These are phyloP conservation scores for Phytophthora pseudosyringae DNA, from an alignment of 352 stramenopile genomes.

Conservation along the genomic window DNA sequence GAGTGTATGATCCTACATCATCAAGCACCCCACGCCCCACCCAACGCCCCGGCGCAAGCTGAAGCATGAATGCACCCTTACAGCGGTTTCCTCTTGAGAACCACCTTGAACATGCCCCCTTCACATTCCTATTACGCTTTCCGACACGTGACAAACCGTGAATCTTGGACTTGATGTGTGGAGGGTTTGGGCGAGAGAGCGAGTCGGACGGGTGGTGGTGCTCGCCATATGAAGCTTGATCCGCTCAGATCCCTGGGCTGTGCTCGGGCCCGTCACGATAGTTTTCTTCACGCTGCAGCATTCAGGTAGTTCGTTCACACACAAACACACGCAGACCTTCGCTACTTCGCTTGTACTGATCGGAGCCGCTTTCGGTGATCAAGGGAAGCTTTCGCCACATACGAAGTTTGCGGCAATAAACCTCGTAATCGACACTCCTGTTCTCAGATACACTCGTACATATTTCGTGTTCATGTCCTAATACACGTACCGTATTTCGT, in stretches of 20 bases:
- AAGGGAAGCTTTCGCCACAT: not conserved
- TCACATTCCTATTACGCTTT: conserved; percentile 27
- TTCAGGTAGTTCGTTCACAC: no score
- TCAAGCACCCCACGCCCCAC: no score
- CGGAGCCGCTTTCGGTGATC: no score
- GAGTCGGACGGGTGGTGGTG: conserved; percentile 5
- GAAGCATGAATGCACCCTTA: not conserved
- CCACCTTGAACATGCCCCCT: not conserved
- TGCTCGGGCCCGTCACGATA: no score
- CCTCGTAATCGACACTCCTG: not conserved
- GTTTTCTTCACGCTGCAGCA: no score
- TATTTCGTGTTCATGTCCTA: conserved; percentile 7
- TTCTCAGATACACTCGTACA: no score
- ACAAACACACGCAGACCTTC: no score
- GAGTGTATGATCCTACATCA: no score
- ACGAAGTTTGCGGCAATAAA: not conserved
- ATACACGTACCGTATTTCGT: no score
- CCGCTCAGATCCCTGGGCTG: no score
- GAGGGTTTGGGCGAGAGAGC: conserved; percentile 12
- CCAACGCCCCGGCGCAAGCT: not conserved
- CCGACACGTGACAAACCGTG: conserved; percentile 4
- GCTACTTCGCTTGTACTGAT: no score
- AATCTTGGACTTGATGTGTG: conserved; percentile 19
- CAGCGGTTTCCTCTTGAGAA: not conserved
- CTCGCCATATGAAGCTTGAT: not conserved